A percentile compares a stretch with the other conserved stretches of the same genome.
These are phyloP conservation scores for Chlorella sp. DNA, from an alignment of 139 green algal genomes.

Conservation along the genomic window DNA sequence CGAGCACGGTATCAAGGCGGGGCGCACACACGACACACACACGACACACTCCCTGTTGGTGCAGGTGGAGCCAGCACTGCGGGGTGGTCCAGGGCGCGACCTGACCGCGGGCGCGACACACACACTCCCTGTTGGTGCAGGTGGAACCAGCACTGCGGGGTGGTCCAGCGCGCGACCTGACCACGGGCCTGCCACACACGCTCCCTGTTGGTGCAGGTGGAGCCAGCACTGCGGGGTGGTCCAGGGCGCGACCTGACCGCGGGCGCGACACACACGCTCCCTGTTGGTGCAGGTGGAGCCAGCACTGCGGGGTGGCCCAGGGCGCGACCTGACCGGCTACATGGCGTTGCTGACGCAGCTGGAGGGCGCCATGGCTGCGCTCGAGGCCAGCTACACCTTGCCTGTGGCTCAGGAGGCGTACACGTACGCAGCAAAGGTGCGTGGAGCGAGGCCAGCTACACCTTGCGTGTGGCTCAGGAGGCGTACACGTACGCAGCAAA, in stretches of 20 bases:
- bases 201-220: slow-evolving; percentile 5
- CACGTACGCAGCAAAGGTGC: background rate
- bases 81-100: too few species aligned
- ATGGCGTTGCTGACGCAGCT: background rate
- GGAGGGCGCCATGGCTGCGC: slow-evolving; percentile 7
- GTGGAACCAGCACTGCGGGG: too few species aligned
- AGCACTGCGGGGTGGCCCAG: slow-evolving; percentile 12
- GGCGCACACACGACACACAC: too few species aligned
- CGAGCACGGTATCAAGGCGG: too few species aligned
- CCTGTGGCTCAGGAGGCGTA: slow-evolving; percentile 3
- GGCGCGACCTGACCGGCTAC: slow-evolving; percentile 8
- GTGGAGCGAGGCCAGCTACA: background rate
- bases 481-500: background rate
- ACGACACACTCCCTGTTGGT: too few species aligned
- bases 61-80: too few species aligned
- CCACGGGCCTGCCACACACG: too few species aligned
- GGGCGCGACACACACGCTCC: background rate
- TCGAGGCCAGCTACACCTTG: background rate
- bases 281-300: slow-evolving; percentile 11
- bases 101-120: too few species aligned
- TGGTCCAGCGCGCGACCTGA: too few species aligned
- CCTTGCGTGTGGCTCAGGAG: slow-evolving; percentile 1
- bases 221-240: slow-evolving; percentile 14
- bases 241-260: slow-evolving; percentile 10
- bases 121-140: too few species aligned